Conservation (phyloP, 2,329 filamentous ascomycete species). For the Ceratocystis alfenasii region DNA sequence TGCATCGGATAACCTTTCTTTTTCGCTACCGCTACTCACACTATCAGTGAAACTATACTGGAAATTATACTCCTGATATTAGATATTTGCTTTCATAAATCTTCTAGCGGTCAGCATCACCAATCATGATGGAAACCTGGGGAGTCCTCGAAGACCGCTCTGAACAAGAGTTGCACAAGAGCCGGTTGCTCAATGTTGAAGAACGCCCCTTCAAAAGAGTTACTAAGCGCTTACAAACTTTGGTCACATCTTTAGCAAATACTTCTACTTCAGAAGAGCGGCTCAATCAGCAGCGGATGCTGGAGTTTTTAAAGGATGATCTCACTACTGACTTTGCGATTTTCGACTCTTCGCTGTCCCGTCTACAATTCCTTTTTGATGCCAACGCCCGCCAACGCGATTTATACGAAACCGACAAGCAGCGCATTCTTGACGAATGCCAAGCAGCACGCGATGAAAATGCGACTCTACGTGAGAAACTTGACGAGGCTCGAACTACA, state of each 20-base stretch:
- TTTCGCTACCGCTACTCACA: not conserved
- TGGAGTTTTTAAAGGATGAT: conserved; percentile 66
- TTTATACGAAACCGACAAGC: conserved; percentile 70
- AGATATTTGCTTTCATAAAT: not conserved
- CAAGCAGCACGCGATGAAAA: conserved; percentile 68
- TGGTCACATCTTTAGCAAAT: conserved; percentile 41
- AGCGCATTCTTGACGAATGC: conserved; percentile 65
- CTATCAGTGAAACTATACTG: too few relatives aligned
- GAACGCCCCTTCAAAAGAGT: conserved; percentile 86
- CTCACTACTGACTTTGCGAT: conserved; percentile 77
- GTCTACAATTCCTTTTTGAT: conserved; percentile 73
- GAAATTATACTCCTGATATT: too few relatives aligned
- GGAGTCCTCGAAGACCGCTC: conserved; percentile 61
- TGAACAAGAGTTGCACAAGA: conserved; percentile 76
- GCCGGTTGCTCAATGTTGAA: conserved; percentile 77
- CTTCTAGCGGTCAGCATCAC: not conserved
- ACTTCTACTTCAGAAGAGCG: conserved; percentile 48
- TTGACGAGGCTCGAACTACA: conserved; percentile 64
- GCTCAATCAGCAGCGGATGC: conserved; percentile 33
- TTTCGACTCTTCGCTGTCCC: conserved; percentile 74
- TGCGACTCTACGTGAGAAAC: conserved; percentile 54
- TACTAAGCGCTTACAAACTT: conserved; percentile 57
- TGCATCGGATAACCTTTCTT: not conserved
- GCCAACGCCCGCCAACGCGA: conserved; percentile 75
- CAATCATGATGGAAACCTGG: conserved; percentile 39